Conservation (phyloP, 257 asterid species). For the Coffea eugenioides region DNA sequence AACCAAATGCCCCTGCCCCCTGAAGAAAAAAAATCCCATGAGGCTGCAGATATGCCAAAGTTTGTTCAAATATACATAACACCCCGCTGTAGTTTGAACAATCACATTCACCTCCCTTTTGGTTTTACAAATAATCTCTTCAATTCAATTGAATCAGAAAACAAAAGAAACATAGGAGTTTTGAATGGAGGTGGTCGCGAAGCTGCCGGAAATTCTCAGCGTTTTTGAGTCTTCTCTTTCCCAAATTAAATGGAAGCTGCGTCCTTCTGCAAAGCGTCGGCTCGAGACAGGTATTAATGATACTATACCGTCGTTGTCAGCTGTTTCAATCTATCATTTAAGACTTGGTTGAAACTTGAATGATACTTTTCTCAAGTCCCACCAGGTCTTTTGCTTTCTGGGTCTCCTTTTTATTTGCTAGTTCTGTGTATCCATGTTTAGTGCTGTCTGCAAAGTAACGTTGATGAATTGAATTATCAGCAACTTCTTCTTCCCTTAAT, state of each 20-base stretch:
- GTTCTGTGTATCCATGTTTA: background rate
- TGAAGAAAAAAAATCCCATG: too few species aligned
- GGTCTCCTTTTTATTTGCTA: background rate
- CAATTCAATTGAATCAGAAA: too few species aligned
- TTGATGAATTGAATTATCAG: too few species aligned
- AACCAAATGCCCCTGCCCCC: too few species aligned
- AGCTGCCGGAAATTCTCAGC: conserved; percentile 37
- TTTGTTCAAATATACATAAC: too few species aligned
- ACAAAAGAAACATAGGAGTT: background rate
- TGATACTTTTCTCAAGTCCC: background rate
- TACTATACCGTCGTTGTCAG: background rate
- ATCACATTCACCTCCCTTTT: too few species aligned
- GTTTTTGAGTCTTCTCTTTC: conserved; percentile 58
- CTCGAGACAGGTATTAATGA: conserved; percentile 55
- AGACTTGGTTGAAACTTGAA: background rate
- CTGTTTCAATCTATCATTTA: background rate
- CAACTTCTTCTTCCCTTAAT: background rate
- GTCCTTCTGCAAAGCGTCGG: conserved; percentile 64
- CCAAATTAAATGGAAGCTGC: conserved; percentile 74
- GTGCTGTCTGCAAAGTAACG: background rate
- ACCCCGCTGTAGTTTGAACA: too few species aligned
- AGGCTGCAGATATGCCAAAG: too few species aligned
- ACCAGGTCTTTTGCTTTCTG: background rate
- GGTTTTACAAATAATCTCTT: too few species aligned
- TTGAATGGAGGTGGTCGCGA: conserved; percentile 29